Base-by-base conservation (phyloP, 2,329 filamentous ascomycete genomes). In the Curvularia lunata region DNA sequence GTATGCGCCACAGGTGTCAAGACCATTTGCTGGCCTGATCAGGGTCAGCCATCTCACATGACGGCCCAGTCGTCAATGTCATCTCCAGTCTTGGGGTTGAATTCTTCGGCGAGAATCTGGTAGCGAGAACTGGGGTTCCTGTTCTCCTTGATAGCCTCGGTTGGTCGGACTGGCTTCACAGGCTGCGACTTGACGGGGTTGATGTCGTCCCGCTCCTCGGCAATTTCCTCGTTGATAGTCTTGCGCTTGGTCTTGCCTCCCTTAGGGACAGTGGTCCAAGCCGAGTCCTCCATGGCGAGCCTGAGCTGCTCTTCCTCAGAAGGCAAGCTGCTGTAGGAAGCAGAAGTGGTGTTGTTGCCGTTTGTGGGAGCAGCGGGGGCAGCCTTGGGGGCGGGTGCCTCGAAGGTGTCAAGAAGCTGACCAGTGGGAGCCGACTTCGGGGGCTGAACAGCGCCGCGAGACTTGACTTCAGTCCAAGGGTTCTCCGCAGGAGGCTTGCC, bases 301-400 rank as follows among this genome's bases (percentile, higher is more conserved):
- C 82, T 81, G 69, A 87, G 75, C 73, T 88, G 85, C 70, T 87
- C 85, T 62, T 88, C 85, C 72, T 88, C 86, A 3, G 84, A 84
- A 16, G 83, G 83, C 38, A 85, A 75, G 52, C 79, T 79, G 41
- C 79, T 76, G 78, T 80, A 83, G 54, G 70, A 63, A 61, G 68
- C 58, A 23, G 77, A 72, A n/a, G 75, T 75, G n/a, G 76, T 73
- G 52, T 74, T 75, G 25, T 75, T 79, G 54, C 78, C 76, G 57
- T 76, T 79, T 32, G 71, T 73, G 21, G 40, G 10, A 25, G 40
- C 12, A 13, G 40, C 40, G 21, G 40, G 19, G 13, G 40, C 40
- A 25, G 40, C 9, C 10, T 78, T 78, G 28, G 74, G 73, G 32
- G 63, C 48, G 21, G 48, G 40, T 12, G 40, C 67, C 12, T 85